Evolutionary conservation across 2,329 filamentous ascomycete species (phyloP), one percentile per base, ranked within the genome.

Genomic region (Pseudogymnoascus sp.): DNA sequence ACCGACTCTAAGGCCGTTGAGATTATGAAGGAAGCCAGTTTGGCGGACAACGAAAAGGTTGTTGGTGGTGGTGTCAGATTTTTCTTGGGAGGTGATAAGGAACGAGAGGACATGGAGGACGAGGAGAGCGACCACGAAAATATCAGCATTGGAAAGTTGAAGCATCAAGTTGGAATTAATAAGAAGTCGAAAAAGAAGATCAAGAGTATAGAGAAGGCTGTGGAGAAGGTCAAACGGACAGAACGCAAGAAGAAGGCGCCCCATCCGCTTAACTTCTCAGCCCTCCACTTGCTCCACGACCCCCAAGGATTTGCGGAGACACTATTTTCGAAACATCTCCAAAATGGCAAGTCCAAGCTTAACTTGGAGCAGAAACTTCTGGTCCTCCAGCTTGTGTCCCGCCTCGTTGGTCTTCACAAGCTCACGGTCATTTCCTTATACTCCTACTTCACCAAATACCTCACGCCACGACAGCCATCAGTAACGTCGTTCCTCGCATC

Each of bases 61-160:
- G 85, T 95, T 26, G 81, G 89, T 5, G 91, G 92, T 15, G 93
- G 91, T 50, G 90, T 96, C 13, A 85, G 91, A 23, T 99, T 97
- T 80, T 99, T 99, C 79, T 82, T 99, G 0, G 95, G 95, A 23
- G 93, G 93, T 35, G 95, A 99, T 75, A 93, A 96, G 76, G 95
- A 97, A 77, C 86, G 93, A 68, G 95, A 99, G 74, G 93, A 97
- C 70, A 81, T 91, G 61, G 91, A 96, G 63, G 93, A 97, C 66
- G 91, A 96, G 67, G 91, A 87, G 76, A 93, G 89, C 72, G 90
- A 91, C 68, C 91, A 96, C 44, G 89, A 91, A 44, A 90, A 93
- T 60, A 76, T 88, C 35, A 92, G 97, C 74, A 83, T 99, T 69
- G 85, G 83, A 64, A 90, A 90, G 74, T 78, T 97, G 64, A 88